Base-by-base conservation (phyloP, 108 stramenopile genomes). In the Cyclostephanos invisitatus region DNA sequence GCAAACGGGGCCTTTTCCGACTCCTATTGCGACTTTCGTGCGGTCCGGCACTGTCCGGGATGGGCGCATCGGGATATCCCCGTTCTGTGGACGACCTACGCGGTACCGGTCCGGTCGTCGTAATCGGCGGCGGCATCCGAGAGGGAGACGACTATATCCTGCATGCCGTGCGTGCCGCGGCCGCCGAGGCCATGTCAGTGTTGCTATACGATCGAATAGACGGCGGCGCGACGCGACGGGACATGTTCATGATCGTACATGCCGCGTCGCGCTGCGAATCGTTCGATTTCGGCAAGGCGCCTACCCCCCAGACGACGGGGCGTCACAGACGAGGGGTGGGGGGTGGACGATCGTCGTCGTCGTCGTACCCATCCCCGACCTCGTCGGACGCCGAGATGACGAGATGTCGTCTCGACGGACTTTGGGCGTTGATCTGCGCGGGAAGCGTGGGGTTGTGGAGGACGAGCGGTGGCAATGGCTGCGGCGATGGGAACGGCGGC, bases 361-460 rank as follows among this genome's bases (percentile, higher is more conserved):
- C 42, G 28, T 5, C 17, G 61, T 32, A 32, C 32, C 22, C 10
- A 28, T 49, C 53, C 12, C 4, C 49, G 2, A 11, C n/a, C 27
- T 7, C 7, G 12, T 12, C 17, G 20, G 17, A 56, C 8, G 36
- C 37, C 15, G 56, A 77, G 24, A 11, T 37, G 50, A 42, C 72
- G 62, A 63, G 51, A 21, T 24, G 51, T 3, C 55, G 63, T n/a
- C 38, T 78, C 7, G 72, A 80, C 58, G 78, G 72, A 20, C 49
- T 89, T 14, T 85, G 84, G 62, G 79, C 77, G 15, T 60, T 89
- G 60, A 57, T 89, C 8, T 83, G 64, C 51, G 81, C 82, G 3
- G 89, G 86, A 56, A 86, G 79, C 54, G 78, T 84, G 78, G 78
- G 83, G n/a, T 68, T 90, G 42, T 90, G 89, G 89, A 83, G 79